phyloP scores from a whole-genome alignment of 345 rosid species.

The Ailanthus altissimus region DNA sequence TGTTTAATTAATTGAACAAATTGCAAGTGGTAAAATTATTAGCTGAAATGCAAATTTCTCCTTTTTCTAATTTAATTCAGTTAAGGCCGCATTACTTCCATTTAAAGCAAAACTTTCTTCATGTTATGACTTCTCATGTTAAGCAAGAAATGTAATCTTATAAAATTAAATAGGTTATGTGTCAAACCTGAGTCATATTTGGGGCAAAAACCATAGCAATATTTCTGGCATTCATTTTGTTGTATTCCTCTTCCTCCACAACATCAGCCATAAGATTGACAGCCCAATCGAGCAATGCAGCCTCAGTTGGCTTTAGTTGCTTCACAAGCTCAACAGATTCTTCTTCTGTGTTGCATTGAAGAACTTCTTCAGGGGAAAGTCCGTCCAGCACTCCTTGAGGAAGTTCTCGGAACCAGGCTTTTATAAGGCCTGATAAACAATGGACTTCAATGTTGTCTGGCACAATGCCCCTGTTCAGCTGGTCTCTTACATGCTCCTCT shows the following conservation, averaged over 20 bases:
- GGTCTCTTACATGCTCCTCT: constrained; percentile 90
- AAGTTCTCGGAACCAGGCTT: constrained; percentile 98
- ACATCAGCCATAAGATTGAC: constrained; percentile 95
- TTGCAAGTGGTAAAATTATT: background rate
- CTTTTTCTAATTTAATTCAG: no score
- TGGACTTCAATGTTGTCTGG: constrained; percentile 88
- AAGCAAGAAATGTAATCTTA: background rate
- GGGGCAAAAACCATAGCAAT: constrained; percentile 97
- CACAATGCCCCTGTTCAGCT: constrained; percentile 84
- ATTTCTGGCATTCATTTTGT: constrained; percentile 94
- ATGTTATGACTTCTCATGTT: background rate
- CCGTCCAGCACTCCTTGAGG: constrained; percentile 95
- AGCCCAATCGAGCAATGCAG: constrained; percentile 90
- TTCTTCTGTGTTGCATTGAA: constrained; percentile 80
- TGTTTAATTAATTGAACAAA: background rate
- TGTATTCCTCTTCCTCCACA: constrained; percentile 83
- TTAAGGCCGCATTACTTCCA: background rate
- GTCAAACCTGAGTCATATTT: constrained; percentile 90
- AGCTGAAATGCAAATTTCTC: background rate
- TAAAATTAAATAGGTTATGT: background rate
- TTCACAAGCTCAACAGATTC: constrained; percentile 68
- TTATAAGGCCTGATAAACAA: constrained; percentile 92
- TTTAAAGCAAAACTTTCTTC: background rate
- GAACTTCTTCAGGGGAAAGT: constrained; percentile 92
- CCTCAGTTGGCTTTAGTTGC: constrained; percentile 84